Percentiles rank a stretch among this genome's conserved stretches.
These are phyloP conservation scores for Podospora comata DNA, from an alignment of 495 filamentous ascomycete species.

Conservation along the genomic window DNA sequence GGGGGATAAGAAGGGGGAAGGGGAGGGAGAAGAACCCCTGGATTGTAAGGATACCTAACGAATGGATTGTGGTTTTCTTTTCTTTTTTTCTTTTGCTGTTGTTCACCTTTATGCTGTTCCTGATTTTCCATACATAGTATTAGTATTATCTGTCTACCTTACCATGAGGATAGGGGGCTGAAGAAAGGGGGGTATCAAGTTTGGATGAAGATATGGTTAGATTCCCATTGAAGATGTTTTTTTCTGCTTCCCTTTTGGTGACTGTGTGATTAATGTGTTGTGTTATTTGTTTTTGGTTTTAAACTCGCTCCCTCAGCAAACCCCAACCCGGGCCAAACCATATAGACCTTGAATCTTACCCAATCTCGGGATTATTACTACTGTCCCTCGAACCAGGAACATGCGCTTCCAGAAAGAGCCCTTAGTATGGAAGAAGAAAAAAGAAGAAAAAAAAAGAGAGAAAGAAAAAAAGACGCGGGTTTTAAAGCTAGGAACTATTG, in stretches of 20 bases:
- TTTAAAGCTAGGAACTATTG: too few species aligned
- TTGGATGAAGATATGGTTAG: background rate
- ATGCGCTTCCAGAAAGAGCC: too few species aligned
- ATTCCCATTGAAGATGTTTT: background rate
- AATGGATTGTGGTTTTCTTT: conserved; percentile 1
- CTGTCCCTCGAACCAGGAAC: too few species aligned
- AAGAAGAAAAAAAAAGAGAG: too few species aligned
- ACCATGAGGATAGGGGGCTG: background rate
- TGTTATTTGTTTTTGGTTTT: background rate
- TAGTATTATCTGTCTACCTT: background rate
- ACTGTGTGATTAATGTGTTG: background rate
- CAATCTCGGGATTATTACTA: background rate
- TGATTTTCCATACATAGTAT: background rate
- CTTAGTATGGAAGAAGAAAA: too few species aligned
- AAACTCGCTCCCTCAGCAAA: background rate
- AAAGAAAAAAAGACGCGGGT: too few species aligned
- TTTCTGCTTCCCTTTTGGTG: background rate
- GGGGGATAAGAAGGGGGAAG: background rate
- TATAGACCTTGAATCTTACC: too few species aligned
- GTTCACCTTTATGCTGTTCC: background rate
- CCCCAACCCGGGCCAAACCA: background rate
- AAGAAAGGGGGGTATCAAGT: background rate
- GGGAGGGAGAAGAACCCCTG: background rate
- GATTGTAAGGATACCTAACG: background rate
- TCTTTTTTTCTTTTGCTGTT: background rate